Evolutionary conservation across 192 early-diverging fungal genomes (phyloP), one percentile per base, ranked within the genome.

Genomic region (Globomyces pollinis-pini): DNA sequence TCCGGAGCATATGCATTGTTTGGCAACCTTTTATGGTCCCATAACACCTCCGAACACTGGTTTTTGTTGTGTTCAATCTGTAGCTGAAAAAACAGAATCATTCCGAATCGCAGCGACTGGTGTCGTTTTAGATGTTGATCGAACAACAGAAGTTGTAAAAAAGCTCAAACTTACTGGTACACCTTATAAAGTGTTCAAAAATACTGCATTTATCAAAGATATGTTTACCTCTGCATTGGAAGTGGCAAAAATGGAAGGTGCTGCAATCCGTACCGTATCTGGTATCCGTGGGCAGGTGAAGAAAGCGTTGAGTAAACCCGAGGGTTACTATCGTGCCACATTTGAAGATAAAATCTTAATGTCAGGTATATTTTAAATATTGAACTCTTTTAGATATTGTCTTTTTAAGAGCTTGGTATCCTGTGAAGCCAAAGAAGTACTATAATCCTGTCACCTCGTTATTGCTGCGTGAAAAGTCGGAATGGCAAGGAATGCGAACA

Each of bases 1-100:
- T 7, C 96, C 96, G 13, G 91, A 97, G 72, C 96, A 99, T 66
- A 97, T 99, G 96, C 96, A 99, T 81, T 97, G 96, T 78, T 69
- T 92, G 52, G 96, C 92, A 5, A 90, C 91, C 0, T 84, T 97
- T 57, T 97, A 88, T 65, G 93, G 86, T 82, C 96, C 96, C n/a
- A 85, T 88, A 42, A 89, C 93, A 31, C 80, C 88, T n/a, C 94
- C 93, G 15, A 94, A 93, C 38, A 91, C 96, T 2, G 93, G 93
- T 36, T 97, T 99, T 69, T 99, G 96, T 71, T 89, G 90, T 8
- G 79, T 91, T 44, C 91, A 93, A 67, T 83, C 75, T 38, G 76
- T 91, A 8, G 50, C 83, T 7, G 84, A 85, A 26, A 76, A 73
- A 12, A 76, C 65, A 13, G 79, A 73, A 63, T 20, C 73, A 7